These are phyloP conservation scores for Pestalotiopsis sp. DNA, from an alignment of 2,329 filamentous ascomycete genomes.

Conservation along the genomic window DNA sequence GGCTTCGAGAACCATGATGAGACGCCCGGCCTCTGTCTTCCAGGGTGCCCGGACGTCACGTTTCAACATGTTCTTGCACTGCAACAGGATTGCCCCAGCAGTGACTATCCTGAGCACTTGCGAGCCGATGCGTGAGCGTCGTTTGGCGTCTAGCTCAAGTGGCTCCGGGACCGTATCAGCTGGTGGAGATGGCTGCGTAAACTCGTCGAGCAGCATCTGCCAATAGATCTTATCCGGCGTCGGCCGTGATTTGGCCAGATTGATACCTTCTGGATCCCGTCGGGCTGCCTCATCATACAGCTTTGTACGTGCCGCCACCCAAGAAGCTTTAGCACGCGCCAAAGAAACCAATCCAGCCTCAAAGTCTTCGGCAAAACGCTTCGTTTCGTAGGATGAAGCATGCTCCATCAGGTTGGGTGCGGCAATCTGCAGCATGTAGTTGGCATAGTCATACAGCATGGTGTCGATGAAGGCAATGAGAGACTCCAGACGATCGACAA, in stretches of 20 bases:
- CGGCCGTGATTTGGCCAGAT: conserved; percentile 63
- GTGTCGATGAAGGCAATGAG: conserved; percentile 76
- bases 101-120: conserved; percentile 69
- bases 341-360: conserved; percentile 58
- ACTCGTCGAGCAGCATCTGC: conserved; percentile 74
- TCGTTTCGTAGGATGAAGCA: conserved; percentile 73
- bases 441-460: conserved; percentile 80
- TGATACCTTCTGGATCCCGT: conserved; percentile 70
- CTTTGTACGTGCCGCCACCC: conserved; percentile 66
- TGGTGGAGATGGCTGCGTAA: conserved; percentile 65
- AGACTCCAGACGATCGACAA: conserved; percentile 77
- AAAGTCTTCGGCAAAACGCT: conserved; percentile 68
- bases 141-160: conserved; percentile 67
- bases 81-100: conserved; percentile 73
- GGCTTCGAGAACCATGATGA: conserved; percentile 69
- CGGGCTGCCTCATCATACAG: conserved; percentile 67
- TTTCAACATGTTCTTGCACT: conserved; percentile 82
- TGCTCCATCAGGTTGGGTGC: conserved; percentile 74
- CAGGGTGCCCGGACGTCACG: conserved; percentile 77
- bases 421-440: conserved; percentile 74
- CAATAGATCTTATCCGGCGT: conserved; percentile 73
- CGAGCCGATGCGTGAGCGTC: conserved; percentile 59
- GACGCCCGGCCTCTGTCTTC: conserved; percentile 74
- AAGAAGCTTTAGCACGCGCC: conserved; percentile 64
- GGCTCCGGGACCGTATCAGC: conserved; percentile 70